Conservation (phyloP, 495 filamentous ascomycete genomes). For the Xylaria telfairii region DNA sequence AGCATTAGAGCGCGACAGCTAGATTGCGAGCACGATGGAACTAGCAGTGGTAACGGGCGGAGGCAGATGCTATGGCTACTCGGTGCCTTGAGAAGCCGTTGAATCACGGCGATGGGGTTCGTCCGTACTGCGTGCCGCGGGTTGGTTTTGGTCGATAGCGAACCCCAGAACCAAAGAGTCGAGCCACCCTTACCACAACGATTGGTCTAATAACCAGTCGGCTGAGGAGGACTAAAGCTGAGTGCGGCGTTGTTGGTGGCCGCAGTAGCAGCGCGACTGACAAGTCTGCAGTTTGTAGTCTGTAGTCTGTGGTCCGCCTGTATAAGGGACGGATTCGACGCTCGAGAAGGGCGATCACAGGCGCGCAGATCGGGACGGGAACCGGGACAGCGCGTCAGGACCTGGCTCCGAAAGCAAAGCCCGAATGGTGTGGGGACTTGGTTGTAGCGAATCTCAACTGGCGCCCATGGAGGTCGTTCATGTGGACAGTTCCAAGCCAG, state of each 20-base stretch:
- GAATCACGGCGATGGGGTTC: background rate
- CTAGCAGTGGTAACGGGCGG: background rate
- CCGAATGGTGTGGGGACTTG: constrained; percentile 10
- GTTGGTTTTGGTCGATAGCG: background rate
- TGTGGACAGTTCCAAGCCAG: constrained; percentile 6
- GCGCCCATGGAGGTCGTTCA: background rate
- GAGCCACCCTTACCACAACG: constrained; percentile 24
- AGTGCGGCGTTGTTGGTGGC: constrained; percentile 26
- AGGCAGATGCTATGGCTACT: background rate
- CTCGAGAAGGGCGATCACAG: background rate
- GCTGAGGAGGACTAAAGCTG: constrained; percentile 28
- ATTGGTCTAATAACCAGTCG: constrained; percentile 41
- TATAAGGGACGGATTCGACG: background rate
- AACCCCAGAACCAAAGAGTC: background rate
- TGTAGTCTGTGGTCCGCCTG: background rate
- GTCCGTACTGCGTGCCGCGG: background rate
- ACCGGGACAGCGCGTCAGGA: constrained; percentile 12
- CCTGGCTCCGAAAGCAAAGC: constrained; percentile 9
- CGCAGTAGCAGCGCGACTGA: constrained; percentile 14
- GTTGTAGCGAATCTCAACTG: background rate
- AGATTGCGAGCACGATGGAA: background rate
- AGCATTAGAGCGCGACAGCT: constrained; percentile 29
- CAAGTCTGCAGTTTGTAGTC: too few species aligned
- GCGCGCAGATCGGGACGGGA: constrained; percentile 18
- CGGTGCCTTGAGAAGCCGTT: background rate